A percentile compares a stretch with the other conserved stretches of the same genome.
phyloP scores from a whole-genome alignment of 352 stramenopile genomes.

The Pythium utonaiense region DNA sequence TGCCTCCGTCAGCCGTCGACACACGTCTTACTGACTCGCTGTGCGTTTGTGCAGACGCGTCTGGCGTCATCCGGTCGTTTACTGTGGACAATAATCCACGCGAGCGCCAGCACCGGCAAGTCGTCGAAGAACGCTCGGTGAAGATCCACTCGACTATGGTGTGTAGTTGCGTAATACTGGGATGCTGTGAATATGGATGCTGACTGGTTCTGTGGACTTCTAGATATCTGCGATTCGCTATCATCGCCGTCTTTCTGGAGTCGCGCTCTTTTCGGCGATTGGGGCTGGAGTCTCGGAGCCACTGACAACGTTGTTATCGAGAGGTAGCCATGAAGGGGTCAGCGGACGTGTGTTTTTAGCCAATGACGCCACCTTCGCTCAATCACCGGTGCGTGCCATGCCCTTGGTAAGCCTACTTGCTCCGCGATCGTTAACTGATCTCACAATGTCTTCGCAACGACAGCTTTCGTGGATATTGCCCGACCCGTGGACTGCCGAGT shows the following conservation, averaged over 20 bases:
- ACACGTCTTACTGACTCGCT: background rate
- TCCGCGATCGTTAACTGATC: too few species aligned
- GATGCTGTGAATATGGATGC: too few species aligned
- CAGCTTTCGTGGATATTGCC: slow-evolving; percentile 8
- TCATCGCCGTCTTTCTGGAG: background rate
- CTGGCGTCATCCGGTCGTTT: slow-evolving; percentile 6
- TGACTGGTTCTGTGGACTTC: too few species aligned
- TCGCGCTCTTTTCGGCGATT: background rate
- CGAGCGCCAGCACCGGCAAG: background rate
- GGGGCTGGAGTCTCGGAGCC: background rate
- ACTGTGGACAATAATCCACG: background rate
- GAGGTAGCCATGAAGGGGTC: background rate
- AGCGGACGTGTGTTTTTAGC: slow-evolving; percentile 4
- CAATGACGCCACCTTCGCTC: background rate
- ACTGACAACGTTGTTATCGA: background rate
- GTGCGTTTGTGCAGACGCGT: slow-evolving; percentile 7
- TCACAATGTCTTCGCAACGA: too few species aligned
- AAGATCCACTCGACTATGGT: background rate
- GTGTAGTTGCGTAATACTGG: too few species aligned
- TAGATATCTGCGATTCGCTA: slow-evolving; percentile 14
- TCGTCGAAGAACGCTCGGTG: background rate
- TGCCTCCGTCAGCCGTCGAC: too few species aligned
- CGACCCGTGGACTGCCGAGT: slow-evolving; percentile 21
- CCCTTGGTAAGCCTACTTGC: background rate
- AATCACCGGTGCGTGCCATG: background rate